Base-by-base conservation (phyloP, 2,329 filamentous ascomycete species). In the Aspergillus flavus region DNA sequence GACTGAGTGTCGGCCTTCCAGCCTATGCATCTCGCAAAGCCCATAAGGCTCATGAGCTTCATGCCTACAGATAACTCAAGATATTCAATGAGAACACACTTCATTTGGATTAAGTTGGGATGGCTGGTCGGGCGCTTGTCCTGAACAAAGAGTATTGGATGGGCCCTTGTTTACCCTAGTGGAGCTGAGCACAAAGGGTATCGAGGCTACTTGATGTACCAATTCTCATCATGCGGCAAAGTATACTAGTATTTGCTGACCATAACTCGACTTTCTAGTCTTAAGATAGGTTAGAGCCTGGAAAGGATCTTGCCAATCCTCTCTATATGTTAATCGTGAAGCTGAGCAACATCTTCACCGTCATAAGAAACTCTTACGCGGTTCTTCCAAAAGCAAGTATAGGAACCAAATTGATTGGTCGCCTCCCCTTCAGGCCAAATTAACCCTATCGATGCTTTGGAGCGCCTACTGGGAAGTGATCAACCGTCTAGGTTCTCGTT, bases 381-480 rank as follows among this genome's bases (percentile, higher is more conserved):
- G 32, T 14, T 14, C 11, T 34, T 34, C 3, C 12, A 34, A 14
- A 34, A 34, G 11, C 11, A 11, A 34, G 11, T 34, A 14, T 34
- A 14, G 10, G 11, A 12, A 14, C 32, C 5, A 14, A 14, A 5
- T 34, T 12, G 11, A 14, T 34, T 14, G 11, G 12, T 14, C 34
- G 7, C 12, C 11, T 14, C 12, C 34, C 34, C 34, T 12, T 5
- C 5, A 14, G 12, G 11, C 4, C 12, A 36, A 6, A 14, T 6
- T 1, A 32, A 32, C 11, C 10, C 1, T 0, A 14, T 1, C 12
- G 6, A 6, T 14, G 5, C 2, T 14, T 14, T 6, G 1, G 5
- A 6, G 11, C 34, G 5, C 34, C 34, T 3, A 14, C 1, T 14
- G 3, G 5, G 4, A 5, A 5, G 12, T 36, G 14, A 12, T 36